Base-by-base conservation (phyloP, 306 rosid genomes). In the Neltuma alba region DNA sequence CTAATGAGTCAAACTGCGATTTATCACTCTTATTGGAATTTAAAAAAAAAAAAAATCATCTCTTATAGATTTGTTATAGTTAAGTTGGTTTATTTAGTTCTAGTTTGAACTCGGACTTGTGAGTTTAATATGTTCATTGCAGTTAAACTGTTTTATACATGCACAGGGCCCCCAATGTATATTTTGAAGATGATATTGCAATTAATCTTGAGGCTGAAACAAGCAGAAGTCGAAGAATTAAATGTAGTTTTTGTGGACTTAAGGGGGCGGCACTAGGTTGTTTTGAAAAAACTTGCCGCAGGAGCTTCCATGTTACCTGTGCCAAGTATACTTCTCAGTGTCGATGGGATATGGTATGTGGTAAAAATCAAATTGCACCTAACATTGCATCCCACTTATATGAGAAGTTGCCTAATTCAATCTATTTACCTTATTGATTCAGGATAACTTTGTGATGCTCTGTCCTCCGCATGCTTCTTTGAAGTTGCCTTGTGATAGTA, bases 251-350 rank as follows among this genome's bases (percentile, higher is more conserved):
- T 71, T 95, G 99, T 83, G 97, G 95, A 78, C 80, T 83, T 20
- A 92, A 85, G 86, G 99, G 99, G 27, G 99, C 97, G 30, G 89
- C 98, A 50, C 93, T 95, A 25, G 99, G 99, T 42, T 95, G 99
- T 81, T 91, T 76, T 71, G 91, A 91, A 80, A 89, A 88, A 86
- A 85, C 85, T 83, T 95, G 99, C 84, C 98, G 98, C 47, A 89
- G 80, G 86, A 95, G 99, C 86, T 95, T 95, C 77, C 99, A 95
- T 68, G 89, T 95, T 63, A 78, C 93, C 62, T 95, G 99, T 77
- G 97, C 99, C 76, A 92, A 82, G 84, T 84, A 80, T 88, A 92
- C 90, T 78, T 90, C 94, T 16, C 85, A 82, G 70, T 95, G 97
- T 82, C 98, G 95, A 80, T 95, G 99, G 99, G 98, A 95, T 83